Evolutionary conservation across 345 rosid species (phyloP).

Genomic region (Boechera divaricarpa): DNA sequence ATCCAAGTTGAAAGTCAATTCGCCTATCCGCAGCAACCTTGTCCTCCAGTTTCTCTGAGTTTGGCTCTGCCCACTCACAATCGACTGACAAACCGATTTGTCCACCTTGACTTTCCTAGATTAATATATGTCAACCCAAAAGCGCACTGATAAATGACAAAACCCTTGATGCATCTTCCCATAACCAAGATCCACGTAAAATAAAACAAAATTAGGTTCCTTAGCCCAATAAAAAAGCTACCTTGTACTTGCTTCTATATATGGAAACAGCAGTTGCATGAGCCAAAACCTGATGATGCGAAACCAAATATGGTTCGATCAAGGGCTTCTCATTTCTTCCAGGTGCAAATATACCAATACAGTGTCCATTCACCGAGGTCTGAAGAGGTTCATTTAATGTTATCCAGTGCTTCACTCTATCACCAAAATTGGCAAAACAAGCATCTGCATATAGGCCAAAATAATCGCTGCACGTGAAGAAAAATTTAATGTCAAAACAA

Average conservation of each 20-base stretch:
- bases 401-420: constrained; percentile 88
- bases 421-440: constrained; percentile 80
- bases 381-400: constrained; percentile 82
- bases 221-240: constrained; percentile 25
- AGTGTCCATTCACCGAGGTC: constrained; percentile 65
- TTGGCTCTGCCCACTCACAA: constrained; percentile 80
- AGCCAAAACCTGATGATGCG: constrained; percentile 82
- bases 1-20: constrained; percentile 87
- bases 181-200: background rate
- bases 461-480: constrained; percentile 65
- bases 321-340: constrained; percentile 68
- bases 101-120: constrained; percentile 80
- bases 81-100: constrained; percentile 73
- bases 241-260: constrained; percentile 74
- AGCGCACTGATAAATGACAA: background rate
- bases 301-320: constrained; percentile 74
- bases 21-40: constrained; percentile 71
- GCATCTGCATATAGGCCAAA: constrained; percentile 74
- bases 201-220: constrained; percentile 2
- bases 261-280: constrained; percentile 79
- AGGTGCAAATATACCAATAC: constrained; percentile 67
- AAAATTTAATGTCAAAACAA: constrained; percentile 22
- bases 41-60: constrained; percentile 64
- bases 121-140: constrained; percentile 22
- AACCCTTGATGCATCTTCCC: background rate